These are phyloP conservation scores for Senna siamea DNA, from an alignment of 306 rosid species.

Conservation along the genomic window DNA sequence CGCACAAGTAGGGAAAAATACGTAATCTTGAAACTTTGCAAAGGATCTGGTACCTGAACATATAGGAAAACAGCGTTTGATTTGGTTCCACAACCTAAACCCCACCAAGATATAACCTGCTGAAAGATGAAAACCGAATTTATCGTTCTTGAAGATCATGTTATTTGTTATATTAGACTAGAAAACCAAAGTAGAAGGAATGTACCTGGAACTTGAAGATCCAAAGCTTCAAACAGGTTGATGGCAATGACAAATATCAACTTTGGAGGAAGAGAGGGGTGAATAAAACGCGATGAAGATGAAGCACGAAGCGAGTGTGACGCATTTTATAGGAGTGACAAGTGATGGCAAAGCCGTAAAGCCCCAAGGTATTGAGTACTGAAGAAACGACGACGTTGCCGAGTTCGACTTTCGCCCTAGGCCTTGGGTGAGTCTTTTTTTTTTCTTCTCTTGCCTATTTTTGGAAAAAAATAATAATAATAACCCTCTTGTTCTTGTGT, in stretches of 20 bases:
- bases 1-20: not conserved
- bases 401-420: not conserved
- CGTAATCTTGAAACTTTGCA: constrained; percentile 7
- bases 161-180: not conserved
- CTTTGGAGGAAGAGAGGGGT: not conserved
- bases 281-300: not conserved
- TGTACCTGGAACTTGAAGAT: constrained; percentile 29
- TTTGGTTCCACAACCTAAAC: constrained; percentile 19
- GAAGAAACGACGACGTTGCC: constrained; percentile 10
- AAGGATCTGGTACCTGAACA: constrained; percentile 10
- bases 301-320: not conserved
- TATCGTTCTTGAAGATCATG: not conserved
- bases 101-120: constrained; percentile 25
- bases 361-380: not conserved
- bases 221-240: constrained; percentile 1
- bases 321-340: not conserved
- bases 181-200: not conserved
- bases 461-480: too few species aligned
- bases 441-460: not conserved
- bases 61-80: not conserved
- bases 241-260: not conserved
- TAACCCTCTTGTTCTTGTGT: too few species aligned
- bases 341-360: not conserved
- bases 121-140: not conserved
- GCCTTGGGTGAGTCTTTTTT: not conserved